A percentile compares a stretch with the other conserved stretches of the same genome.
These are phyloP conservation scores for Fusarium duplospermum DNA, from an alignment of 2,329 filamentous ascomycete genomes.

Conservation along the genomic window DNA sequence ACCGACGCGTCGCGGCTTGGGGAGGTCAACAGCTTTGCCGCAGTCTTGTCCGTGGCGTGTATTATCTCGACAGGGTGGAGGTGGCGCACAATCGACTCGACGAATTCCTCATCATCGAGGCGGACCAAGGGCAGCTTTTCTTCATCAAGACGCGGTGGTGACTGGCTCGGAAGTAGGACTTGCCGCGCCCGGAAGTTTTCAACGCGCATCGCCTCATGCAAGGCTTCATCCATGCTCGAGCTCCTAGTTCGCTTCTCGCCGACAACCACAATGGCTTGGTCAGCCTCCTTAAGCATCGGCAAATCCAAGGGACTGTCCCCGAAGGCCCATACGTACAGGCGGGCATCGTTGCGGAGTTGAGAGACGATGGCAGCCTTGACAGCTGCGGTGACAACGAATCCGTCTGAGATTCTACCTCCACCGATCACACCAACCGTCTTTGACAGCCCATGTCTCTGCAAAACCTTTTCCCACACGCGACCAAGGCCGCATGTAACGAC, in stretches of 20 bases:
- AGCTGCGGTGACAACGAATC: conserved; percentile 61
- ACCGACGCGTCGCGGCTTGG: conserved; percentile 63
- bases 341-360: conserved; percentile 32
- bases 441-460: conserved; percentile 57
- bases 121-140: conserved; percentile 55
- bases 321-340: conserved; percentile 66
- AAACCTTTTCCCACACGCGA: conserved; percentile 65
- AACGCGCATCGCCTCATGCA: conserved; percentile 56
- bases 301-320: conserved; percentile 70
- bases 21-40: conserved; percentile 64
- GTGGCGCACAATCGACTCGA: conserved; percentile 46
- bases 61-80: conserved; percentile 46
- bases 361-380: conserved; percentile 55
- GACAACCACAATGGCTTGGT: conserved; percentile 67
- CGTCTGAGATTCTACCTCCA: conserved; percentile 59
- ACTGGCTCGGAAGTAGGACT: conserved; percentile 55
- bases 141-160: conserved; percentile 55
- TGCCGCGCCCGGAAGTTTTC: conserved; percentile 58
- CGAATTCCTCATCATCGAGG: conserved; percentile 44
- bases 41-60: conserved; percentile 57
- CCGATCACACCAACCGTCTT: conserved; percentile 63
- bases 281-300: conserved; percentile 64
- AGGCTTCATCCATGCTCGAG: conserved; percentile 61
- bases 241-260: conserved; percentile 60
- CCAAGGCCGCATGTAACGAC: conserved; percentile 67